Evolutionary conservation across 1,284 basidiomycete species (phyloP).

Genomic region (Ustilago shanxiensis): DNA sequence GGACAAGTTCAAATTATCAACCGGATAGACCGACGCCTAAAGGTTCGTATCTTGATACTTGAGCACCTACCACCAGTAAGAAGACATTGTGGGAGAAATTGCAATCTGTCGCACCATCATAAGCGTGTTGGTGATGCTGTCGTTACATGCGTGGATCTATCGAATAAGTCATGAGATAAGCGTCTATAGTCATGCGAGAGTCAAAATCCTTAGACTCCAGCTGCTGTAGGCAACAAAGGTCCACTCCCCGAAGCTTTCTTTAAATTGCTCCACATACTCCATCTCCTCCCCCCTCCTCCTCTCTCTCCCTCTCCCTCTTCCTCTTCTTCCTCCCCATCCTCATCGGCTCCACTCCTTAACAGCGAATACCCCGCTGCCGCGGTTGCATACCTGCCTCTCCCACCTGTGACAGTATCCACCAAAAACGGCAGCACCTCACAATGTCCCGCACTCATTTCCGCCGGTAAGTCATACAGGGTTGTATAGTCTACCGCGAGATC

Average conservation of each 20-base stretch:
- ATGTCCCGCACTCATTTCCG: slow-evolving; percentile 30
- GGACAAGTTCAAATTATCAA: slow-evolving; percentile 16
- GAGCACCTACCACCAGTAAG: too few species aligned
- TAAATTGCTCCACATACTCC: slow-evolving; percentile 35
- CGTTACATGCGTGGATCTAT: not conserved
- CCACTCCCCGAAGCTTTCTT: not conserved
- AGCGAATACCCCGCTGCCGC: slow-evolving; percentile 9
- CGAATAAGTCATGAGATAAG: not conserved
- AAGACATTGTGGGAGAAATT: too few species aligned
- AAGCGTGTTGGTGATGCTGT: not conserved
- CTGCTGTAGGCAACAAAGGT: slow-evolving; percentile 23
- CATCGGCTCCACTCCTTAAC: slow-evolving; percentile 18
- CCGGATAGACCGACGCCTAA: slow-evolving; percentile 26
- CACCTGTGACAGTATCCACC: slow-evolving; percentile 24
- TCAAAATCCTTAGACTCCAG: too few species aligned
- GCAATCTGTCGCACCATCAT: not conserved
- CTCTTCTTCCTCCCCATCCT: slow-evolving; percentile 12
- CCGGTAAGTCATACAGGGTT: slow-evolving; percentile 82
- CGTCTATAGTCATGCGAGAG: not conserved
- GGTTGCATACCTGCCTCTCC: slow-evolving; percentile 15
- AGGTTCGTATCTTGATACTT: slow-evolving; percentile 16
- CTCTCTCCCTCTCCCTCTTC: not conserved
- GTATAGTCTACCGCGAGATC: slow-evolving; percentile 91
- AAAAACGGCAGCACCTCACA: slow-evolving; percentile 33
- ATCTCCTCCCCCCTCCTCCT: slow-evolving; percentile 10